Conservation (phyloP, 345 rosid genomes). For the Salix udensis region DNA sequence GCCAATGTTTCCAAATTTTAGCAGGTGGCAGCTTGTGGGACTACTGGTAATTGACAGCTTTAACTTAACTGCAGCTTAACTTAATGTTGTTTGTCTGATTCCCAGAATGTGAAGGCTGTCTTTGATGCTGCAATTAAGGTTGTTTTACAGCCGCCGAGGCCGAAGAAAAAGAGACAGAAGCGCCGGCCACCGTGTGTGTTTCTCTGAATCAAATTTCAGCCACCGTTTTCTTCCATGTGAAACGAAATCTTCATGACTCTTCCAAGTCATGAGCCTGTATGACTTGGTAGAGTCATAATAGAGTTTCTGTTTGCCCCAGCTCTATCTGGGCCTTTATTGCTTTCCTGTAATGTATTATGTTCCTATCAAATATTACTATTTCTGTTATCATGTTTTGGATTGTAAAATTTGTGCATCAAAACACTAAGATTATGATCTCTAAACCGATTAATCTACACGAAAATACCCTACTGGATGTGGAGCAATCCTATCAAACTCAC, state of each 20-base stretch:
- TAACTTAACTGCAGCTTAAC: not conserved
- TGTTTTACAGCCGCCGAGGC: slow-evolving; percentile 51
- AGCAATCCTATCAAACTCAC: not conserved
- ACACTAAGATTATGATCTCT: not conserved
- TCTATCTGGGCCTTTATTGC: not conserved
- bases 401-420: not conserved
- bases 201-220: slow-evolving; percentile 21
- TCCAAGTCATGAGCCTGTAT: not conserved
- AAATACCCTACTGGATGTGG: not conserved
- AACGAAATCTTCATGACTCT: not conserved
- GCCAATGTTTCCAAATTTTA: not conserved
- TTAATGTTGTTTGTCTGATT: not conserved
- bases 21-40: not conserved
- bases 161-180: slow-evolving; percentile 38
- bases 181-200: slow-evolving; percentile 27
- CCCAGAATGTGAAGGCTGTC: slow-evolving; percentile 48
- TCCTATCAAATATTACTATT: not conserved
- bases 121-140: slow-evolving; percentile 55
- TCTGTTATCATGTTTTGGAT: not conserved
- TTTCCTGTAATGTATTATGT: slow-evolving; percentile 1
- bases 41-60: not conserved
- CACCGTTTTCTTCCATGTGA: not conserved
- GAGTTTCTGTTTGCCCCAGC: not conserved
- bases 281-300: not conserved
- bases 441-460: not conserved